Conservation (phyloP, 2,329 filamentous ascomycete genomes). For the Botrytis sinoallii region DNA sequence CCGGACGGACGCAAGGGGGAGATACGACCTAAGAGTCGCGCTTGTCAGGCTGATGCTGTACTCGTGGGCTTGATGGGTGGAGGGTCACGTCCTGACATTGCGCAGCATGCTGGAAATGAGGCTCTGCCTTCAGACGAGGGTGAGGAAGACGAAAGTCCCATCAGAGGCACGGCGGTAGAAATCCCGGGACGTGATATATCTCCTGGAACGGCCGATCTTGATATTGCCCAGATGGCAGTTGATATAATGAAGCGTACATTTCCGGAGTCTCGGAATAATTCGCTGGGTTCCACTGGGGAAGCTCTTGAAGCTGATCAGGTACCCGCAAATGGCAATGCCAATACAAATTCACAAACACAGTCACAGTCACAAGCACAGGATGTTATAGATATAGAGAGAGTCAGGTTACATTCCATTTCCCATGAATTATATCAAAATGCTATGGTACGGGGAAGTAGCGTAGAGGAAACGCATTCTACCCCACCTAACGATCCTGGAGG, state of each 20-base stretch:
- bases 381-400: neutral
- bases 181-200: constrained; percentile 32
- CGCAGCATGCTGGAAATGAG: constrained; percentile 51
- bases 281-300: neutral
- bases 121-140: constrained; percentile 48
- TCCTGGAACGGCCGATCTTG: constrained; percentile 20
- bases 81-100: constrained; percentile 64
- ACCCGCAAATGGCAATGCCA: neutral
- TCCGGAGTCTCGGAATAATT: neutral
- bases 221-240: constrained; percentile 16
- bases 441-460: neutral
- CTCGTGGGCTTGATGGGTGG: constrained; percentile 63
- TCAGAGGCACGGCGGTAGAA: constrained; percentile 26
- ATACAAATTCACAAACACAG: neutral
- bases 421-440: neutral
- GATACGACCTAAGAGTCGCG: constrained; percentile 24
- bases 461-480: constrained; percentile 16
- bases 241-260: neutral
- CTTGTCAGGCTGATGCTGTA: constrained; percentile 62
- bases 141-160: constrained; percentile 41
- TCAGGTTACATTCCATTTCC: neutral
- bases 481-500: constrained; percentile 25
- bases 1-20: constrained; percentile 31
- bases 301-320: neutral
- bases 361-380: neutral